These are phyloP conservation scores for Aspergillus sp. DNA, from an alignment of 2,329 filamentous ascomycete species.

Conservation along the genomic window DNA sequence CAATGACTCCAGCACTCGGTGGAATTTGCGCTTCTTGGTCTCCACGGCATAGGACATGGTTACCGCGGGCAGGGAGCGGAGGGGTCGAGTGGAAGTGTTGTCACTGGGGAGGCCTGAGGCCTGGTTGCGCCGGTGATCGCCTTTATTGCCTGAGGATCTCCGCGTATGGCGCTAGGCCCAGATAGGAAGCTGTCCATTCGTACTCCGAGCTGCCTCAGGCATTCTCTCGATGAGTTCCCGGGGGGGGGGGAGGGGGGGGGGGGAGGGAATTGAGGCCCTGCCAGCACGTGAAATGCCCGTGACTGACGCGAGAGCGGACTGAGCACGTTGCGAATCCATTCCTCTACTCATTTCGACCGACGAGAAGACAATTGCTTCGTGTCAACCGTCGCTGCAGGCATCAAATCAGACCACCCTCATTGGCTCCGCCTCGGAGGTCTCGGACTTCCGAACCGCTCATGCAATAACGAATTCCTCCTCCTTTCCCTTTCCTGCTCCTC, in stretches of 20 bases:
- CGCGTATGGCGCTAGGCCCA: neutral
- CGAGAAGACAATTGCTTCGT: neutral
- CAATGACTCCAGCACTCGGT: constrained; percentile 46
- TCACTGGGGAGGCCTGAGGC: neutral
- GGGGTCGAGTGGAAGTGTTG: no score
- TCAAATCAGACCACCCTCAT: constrained; percentile 21
- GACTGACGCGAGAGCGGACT: no score
- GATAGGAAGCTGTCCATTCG: neutral
- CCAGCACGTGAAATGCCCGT: no score
- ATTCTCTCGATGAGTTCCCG: neutral
- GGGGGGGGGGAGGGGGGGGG: no score
- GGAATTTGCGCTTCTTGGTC: constrained; percentile 49
- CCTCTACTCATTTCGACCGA: no score
- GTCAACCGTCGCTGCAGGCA: neutral
- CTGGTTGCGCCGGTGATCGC: neutral
- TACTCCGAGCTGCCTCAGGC: neutral
- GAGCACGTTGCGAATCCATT: no score
- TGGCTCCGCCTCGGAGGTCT: constrained; percentile 13
- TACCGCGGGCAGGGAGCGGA: constrained; percentile 3
- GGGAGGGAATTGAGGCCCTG: no score
- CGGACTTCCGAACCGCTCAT: constrained; percentile 4
- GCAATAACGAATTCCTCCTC: neutral
- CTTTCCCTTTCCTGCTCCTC: neutral
- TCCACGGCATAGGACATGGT: constrained; percentile 46
- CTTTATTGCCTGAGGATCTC: neutral